Conservation (phyloP, 805 yeast species). For the Metschnikowia chrysomelidarum region DNA sequence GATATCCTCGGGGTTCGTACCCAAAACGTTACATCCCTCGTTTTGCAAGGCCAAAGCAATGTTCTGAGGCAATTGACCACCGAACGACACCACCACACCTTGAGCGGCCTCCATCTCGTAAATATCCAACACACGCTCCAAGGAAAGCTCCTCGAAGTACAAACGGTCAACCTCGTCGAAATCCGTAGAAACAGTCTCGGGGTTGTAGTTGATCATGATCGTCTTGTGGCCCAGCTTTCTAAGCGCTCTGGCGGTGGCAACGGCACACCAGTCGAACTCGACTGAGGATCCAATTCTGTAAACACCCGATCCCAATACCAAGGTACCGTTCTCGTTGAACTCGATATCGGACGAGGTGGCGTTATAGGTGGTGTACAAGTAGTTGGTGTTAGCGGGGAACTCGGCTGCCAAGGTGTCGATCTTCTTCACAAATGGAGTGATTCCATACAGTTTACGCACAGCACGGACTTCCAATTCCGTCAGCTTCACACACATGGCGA, state of each 20-base stretch:
- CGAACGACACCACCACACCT: conserved; percentile 94
- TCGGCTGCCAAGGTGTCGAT: conserved; percentile 98
- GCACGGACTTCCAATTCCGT: conserved; percentile 80
- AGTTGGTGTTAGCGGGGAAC: conserved; percentile 96
- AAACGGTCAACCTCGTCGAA: conserved; percentile 97
- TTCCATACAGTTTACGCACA: conserved; percentile 74
- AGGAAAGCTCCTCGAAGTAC: conserved; percentile 92
- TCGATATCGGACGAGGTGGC: conserved; percentile 82
- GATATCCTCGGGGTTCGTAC: conserved; percentile 92
- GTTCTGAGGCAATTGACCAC: conserved; percentile 98
- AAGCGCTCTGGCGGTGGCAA: conserved; percentile 90
- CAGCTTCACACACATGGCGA: conserved; percentile 70
- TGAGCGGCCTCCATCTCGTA: conserved; percentile 86
- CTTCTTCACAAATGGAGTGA: conserved; percentile 91
- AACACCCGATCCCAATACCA: conserved; percentile 98
- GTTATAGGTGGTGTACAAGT: conserved; percentile 92
- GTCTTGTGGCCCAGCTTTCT: conserved; percentile 86
- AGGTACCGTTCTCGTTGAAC: conserved; percentile 85
- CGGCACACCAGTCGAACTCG: conserved; percentile 99
- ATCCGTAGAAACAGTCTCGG: conserved; percentile 98
- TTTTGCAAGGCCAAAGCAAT: conserved; percentile 83
- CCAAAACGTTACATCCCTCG: conserved; percentile 83
- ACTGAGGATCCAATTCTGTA: conserved; percentile 98
- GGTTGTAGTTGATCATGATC: conserved; percentile 95
- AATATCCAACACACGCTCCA: conserved; percentile 96